These are phyloP conservation scores for Magnolia officinalis DNA, from an alignment of 164 flowering plant species.

Conservation along the genomic window DNA sequence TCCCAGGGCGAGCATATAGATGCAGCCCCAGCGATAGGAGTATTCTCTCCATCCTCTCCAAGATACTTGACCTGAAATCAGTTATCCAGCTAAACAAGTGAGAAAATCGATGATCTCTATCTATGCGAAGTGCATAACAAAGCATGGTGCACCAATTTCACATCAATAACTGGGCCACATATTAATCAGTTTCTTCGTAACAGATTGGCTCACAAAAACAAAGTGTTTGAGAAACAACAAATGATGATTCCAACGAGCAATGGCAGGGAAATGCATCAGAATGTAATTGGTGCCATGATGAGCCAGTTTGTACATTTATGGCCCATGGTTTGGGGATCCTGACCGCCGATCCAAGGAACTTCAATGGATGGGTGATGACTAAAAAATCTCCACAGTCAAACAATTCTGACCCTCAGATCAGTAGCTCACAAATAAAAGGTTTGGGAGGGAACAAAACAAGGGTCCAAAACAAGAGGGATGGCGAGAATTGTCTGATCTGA, in stretches of 20 bases:
- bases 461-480: neutral
- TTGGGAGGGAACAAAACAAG: neutral
- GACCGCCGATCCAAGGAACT: neutral
- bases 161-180: neutral
- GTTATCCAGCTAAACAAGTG: slow-evolving; percentile 2
- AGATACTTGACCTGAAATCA: slow-evolving; percentile 81
- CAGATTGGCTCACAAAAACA: neutral
- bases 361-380: neutral
- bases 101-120: neutral
- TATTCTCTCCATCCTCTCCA: slow-evolving; percentile 82
- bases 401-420: neutral
- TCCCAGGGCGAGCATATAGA: slow-evolving; percentile 98
- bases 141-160: neutral
- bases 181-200: neutral
- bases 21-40: slow-evolving; percentile 83
- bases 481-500: neutral
- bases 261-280: neutral
- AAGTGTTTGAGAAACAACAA: neutral
- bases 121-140: neutral
- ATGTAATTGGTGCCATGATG: neutral
- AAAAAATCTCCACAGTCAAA: neutral
- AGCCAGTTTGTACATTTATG: neutral
- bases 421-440: neutral
- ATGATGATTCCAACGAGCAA: neutral
- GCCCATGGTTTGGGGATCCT: neutral